A percentile compares a stretch with the other conserved stretches of the same genome.
Evolutionary conservation across 208 protist species (phyloP).

Genomic region (Leishmania martiniquensis): DNA sequence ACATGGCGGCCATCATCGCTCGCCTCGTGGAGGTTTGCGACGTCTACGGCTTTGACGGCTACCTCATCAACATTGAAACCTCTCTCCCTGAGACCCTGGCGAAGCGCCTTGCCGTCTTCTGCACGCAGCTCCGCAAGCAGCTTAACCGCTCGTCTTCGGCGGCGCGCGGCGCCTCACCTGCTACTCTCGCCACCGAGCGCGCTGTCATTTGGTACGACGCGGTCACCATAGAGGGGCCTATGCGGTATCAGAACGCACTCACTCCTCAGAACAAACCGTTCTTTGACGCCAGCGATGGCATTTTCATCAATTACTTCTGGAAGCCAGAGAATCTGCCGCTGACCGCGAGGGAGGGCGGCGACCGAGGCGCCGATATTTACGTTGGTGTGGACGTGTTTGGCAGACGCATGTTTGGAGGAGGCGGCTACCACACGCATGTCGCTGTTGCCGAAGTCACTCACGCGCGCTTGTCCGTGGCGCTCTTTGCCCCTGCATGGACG

Average conservation of each 20-base stretch:
- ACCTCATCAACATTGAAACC: slow-evolving; percentile 92
- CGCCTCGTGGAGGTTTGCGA: slow-evolving; percentile 64
- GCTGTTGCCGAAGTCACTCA: slow-evolving; percentile 40
- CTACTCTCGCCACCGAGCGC: background rate
- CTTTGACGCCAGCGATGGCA: slow-evolving; percentile 80
- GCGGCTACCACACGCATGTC: slow-evolving; percentile 61
- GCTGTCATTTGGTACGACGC: slow-evolving; percentile 94
- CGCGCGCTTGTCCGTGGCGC: slow-evolving; percentile 57
- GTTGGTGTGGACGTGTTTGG: slow-evolving; percentile 91
- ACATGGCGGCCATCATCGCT: slow-evolving; percentile 42
- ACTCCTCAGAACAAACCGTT: slow-evolving; percentile 78
- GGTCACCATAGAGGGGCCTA: slow-evolving; percentile 54
- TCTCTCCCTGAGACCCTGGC: slow-evolving; percentile 34
- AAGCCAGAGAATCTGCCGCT: slow-evolving; percentile 42
- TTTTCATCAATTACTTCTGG: slow-evolving; percentile 94
- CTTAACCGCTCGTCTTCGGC: slow-evolving; percentile 21
- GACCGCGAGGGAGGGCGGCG: slow-evolving; percentile 33
- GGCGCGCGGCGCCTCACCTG: background rate
- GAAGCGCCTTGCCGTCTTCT: slow-evolving; percentile 62
- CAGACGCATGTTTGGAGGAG: slow-evolving; percentile 73
- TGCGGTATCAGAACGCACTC: slow-evolving; percentile 85
- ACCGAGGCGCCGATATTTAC: slow-evolving; percentile 58
- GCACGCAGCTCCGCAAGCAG: slow-evolving; percentile 48
- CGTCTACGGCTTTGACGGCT: slow-evolving; percentile 91
- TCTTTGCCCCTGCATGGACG: slow-evolving; percentile 94